A percentile compares a stretch with the other conserved stretches of the same genome.
Evolutionary conservation across 225 moss, liverwort and hornwort species (phyloP).

Genomic region (Neckera pumila): DNA sequence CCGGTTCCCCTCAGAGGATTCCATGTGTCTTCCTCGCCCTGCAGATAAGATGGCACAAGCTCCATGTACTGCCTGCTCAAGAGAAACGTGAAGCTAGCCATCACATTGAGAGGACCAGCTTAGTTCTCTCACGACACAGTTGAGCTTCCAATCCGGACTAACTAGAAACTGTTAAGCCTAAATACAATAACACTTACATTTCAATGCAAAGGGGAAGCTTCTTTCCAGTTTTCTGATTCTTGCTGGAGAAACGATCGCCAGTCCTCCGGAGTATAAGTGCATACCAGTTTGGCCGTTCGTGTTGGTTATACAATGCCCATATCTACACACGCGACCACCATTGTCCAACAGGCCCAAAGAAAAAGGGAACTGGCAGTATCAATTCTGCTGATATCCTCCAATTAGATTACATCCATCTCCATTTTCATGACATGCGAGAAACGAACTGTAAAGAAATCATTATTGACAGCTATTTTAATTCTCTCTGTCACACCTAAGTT

Average conservation of each 20-base stretch:
- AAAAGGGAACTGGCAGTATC: not conserved
- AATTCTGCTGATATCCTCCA: not conserved
- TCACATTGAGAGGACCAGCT: not conserved
- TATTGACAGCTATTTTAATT: not conserved
- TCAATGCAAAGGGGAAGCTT: constrained; percentile 54
- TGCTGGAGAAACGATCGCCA: constrained; percentile 56
- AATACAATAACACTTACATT: constrained; percentile 31
- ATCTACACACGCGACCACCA: constrained; percentile 23
- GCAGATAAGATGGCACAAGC: constrained; percentile 52
- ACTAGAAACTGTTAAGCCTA: not conserved
- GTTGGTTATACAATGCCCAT: constrained; percentile 86
- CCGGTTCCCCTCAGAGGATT: constrained; percentile 79
- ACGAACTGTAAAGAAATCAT: not conserved
- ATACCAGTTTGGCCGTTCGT: constrained; percentile 90
- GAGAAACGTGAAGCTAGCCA: not conserved
- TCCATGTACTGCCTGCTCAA: constrained; percentile 79
- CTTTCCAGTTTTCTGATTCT: constrained; percentile 13
- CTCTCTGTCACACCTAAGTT: not conserved
- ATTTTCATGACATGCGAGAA: not conserved
- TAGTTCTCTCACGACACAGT: not conserved
- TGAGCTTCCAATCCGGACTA: not conserved
- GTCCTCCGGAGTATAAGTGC: constrained; percentile 67
- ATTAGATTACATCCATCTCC: not conserved
- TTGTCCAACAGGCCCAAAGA: not conserved
- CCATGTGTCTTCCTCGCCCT: constrained; percentile 62